Conservation (phyloP, 2,329 filamentous ascomycete species). For the Rosellinia necatrix region DNA sequence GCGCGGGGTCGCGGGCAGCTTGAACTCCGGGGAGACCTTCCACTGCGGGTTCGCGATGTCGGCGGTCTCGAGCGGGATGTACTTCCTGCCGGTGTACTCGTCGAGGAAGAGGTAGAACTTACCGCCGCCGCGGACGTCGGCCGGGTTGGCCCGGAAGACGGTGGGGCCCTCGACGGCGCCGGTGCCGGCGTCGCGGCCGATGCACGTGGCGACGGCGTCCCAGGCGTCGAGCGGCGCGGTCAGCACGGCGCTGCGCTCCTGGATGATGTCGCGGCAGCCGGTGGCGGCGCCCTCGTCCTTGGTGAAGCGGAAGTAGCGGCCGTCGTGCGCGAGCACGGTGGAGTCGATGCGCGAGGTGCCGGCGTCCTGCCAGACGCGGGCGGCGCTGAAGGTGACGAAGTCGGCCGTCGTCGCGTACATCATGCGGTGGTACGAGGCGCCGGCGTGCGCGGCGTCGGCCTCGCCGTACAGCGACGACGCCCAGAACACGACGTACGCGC, state of each 20-base stretch:
- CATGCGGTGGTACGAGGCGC: conserved; percentile 56
- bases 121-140: conserved; percentile 54
- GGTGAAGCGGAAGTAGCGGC: conserved; percentile 56
- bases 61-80: conserved; percentile 56
- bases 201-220: conserved; percentile 53
- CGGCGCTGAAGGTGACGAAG: conserved; percentile 54
- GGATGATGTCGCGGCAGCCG: conserved; percentile 59
- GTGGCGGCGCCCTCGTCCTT: conserved; percentile 58
- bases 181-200: conserved; percentile 55
- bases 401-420: conserved; percentile 55
- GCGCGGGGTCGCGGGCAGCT: conserved; percentile 53
- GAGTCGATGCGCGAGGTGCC: conserved; percentile 57
- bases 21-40: conserved; percentile 52
- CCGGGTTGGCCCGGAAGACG: conserved; percentile 54
- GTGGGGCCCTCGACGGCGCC: conserved; percentile 57
- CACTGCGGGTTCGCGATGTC: conserved; percentile 55
- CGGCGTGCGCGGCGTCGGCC: conserved; percentile 47
- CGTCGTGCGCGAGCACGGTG: conserved; percentile 50
- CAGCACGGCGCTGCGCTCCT: conserved; percentile 52
- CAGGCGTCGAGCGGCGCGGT: conserved; percentile 47
- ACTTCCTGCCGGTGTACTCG: conserved; percentile 56
- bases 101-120: conserved; percentile 62
- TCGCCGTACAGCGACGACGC: conserved; percentile 50
- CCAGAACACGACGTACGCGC: conserved; percentile 54
- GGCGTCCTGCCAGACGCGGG: conserved; percentile 56